These are phyloP conservation scores for Vitis vinifera DNA, from an alignment of 164 flowering plant genomes.

Conservation along the genomic window DNA sequence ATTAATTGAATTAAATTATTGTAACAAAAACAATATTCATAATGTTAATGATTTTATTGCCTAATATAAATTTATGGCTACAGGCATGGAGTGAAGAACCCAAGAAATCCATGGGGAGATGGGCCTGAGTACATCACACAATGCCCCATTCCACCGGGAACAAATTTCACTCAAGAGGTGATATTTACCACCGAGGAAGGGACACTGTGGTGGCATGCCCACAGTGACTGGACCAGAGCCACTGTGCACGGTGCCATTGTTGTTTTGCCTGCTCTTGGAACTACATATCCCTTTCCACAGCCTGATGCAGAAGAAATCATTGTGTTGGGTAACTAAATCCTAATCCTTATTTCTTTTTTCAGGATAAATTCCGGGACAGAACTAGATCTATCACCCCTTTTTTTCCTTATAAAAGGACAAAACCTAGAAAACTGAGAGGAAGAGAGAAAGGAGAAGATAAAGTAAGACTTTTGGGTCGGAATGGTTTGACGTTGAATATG, in stretches of 20 bases:
- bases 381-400: no score
- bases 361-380: no score
- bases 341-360: no score
- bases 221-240: conserved; percentile 9
- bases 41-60: no score
- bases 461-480: no score
- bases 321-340: conserved; percentile 1
- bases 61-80: no score
- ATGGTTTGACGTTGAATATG: no score
- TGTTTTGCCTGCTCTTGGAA: not conserved
- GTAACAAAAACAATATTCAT: no score
- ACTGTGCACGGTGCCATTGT: conserved; percentile 13
- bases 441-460: no score
- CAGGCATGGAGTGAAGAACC: conserved; percentile 15
- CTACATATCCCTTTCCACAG: conserved; percentile 3
- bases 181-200: conserved; percentile 5
- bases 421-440: no score
- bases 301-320: conserved; percentile 2
- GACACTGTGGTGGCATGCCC: conserved; percentile 21
- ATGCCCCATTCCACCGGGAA: conserved; percentile 12
- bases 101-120: conserved; percentile 10
- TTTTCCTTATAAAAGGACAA: no score
- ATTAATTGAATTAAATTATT: not conserved
- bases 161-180: not conserved
- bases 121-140: conserved; percentile 17